Evolutionary conservation across 2,329 filamentous ascomycete genomes (phyloP).

Genomic region (Hypoxylon rubiginosum): DNA sequence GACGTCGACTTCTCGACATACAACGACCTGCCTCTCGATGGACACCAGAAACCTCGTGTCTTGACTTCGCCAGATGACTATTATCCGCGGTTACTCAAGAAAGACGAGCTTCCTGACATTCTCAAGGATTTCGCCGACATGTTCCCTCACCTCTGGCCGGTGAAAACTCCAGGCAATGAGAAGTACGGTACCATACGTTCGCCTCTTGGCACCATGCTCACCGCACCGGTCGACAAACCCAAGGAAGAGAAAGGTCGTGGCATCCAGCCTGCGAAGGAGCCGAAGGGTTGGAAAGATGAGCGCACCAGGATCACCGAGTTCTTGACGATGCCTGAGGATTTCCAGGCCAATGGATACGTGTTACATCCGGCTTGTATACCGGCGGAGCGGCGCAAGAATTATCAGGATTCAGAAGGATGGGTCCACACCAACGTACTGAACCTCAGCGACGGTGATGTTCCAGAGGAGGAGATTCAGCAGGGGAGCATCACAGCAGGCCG

Average conservation of each 20-base stretch:
- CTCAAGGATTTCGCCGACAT: slow-evolving; percentile 81
- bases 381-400: slow-evolving; percentile 67
- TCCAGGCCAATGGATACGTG: slow-evolving; percentile 85
- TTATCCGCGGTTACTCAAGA: slow-evolving; percentile 67
- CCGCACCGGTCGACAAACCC: slow-evolving; percentile 76
- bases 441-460: slow-evolving; percentile 75
- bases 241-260: slow-evolving; percentile 76
- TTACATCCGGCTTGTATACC: slow-evolving; percentile 83
- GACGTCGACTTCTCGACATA: slow-evolving; percentile 64
- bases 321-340: slow-evolving; percentile 77
- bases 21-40: slow-evolving; percentile 53
- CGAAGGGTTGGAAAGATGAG: slow-evolving; percentile 77
- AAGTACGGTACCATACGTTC: slow-evolving; percentile 86
- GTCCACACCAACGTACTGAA: slow-evolving; percentile 79
- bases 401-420: slow-evolving; percentile 78
- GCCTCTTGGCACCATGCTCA: slow-evolving; percentile 86
- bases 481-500: slow-evolving; percentile 88
- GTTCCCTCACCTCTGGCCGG: slow-evolving; percentile 90
- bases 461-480: slow-evolving; percentile 78
- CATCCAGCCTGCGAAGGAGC: slow-evolving; percentile 72
- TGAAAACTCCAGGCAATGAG: slow-evolving; percentile 88
- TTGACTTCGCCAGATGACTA: slow-evolving; percentile 70
- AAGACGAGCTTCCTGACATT: slow-evolving; percentile 64
- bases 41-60: slow-evolving; percentile 52
- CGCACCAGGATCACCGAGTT: slow-evolving; percentile 87